A percentile compares a stretch with the other conserved stretches of the same genome.
Evolutionary conservation across 2,329 filamentous ascomycete species (phyloP).

Genomic region (Calonectria honghensis): DNA sequence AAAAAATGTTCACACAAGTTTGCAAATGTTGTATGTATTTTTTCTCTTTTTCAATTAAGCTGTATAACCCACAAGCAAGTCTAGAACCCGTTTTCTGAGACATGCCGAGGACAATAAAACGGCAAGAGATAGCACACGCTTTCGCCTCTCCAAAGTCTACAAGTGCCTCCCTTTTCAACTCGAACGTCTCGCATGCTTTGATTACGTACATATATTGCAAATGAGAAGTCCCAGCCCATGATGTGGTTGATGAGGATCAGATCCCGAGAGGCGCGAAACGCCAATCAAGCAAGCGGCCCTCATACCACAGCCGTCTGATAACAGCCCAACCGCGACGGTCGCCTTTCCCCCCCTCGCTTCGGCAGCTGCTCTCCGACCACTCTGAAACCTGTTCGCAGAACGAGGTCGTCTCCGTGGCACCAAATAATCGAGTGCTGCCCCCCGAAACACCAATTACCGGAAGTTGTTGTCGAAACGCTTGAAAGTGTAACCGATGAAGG

Average conservation of each 20-base stretch:
- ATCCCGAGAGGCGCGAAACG: slow-evolving; percentile 11
- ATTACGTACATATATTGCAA: slow-evolving; percentile 38
- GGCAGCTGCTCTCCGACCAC: slow-evolving; percentile 5
- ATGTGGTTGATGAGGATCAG: slow-evolving; percentile 22
- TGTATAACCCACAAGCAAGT: slow-evolving; percentile 47
- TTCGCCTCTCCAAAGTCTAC: slow-evolving; percentile 39
- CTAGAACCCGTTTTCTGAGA: slow-evolving; percentile 48
- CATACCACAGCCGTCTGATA: slow-evolving; percentile 32
- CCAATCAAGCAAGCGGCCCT: neutral
- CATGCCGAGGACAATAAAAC: slow-evolving; percentile 50
- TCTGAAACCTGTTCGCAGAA: slow-evolving; percentile 48
- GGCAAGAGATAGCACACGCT: slow-evolving; percentile 42
- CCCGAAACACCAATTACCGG: slow-evolving; percentile 62
- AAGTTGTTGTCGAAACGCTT: slow-evolving; percentile 92
- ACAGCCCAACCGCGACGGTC: slow-evolving; percentile 19
- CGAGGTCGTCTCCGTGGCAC: slow-evolving; percentile 32
- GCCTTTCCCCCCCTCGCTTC: neutral
- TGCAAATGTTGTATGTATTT: slow-evolving; percentile 26
- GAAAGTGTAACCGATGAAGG: slow-evolving; percentile 82
- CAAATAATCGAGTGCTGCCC: slow-evolving; percentile 24
- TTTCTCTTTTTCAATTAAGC: slow-evolving; percentile 42
- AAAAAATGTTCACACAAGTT: slow-evolving; percentile 5
- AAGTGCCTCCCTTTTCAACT: slow-evolving; percentile 41
- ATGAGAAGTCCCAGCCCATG: slow-evolving; percentile 33
- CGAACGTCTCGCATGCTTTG: slow-evolving; percentile 26